Conservation (phyloP, 2,329 filamentous ascomycete species). For the Neonectria sp. region DNA sequence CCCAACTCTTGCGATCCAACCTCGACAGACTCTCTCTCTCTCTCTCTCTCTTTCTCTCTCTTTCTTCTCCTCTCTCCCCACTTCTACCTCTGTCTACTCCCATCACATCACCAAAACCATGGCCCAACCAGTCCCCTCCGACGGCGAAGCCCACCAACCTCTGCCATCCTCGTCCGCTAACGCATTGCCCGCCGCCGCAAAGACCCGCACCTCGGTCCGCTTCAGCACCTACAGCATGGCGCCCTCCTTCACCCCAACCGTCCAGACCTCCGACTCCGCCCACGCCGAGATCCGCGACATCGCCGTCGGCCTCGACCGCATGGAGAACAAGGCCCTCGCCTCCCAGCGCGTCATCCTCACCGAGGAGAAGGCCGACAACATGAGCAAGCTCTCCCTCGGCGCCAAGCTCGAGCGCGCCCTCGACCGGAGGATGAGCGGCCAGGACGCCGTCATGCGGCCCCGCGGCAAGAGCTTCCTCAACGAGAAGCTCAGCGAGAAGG, state of each 20-base stretch:
- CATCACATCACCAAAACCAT: conserved; percentile 30
- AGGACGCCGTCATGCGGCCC: conserved; percentile 88
- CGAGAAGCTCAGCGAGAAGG: conserved; percentile 56
- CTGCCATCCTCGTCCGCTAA: conserved; percentile 24
- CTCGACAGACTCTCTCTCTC: too few species aligned
- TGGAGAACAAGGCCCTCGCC: conserved; percentile 89
- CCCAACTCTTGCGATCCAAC: not conserved
- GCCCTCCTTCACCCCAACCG: conserved; percentile 72
- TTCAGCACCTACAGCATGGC: conserved; percentile 74
- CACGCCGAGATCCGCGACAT: conserved; percentile 77
- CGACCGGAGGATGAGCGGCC: conserved; percentile 86
- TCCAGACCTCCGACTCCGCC: conserved; percentile 68
- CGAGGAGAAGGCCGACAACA: conserved; percentile 84
- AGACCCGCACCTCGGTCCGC: conserved; percentile 69
- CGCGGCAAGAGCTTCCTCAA: conserved; percentile 55
- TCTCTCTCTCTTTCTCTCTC: conserved; percentile 19
- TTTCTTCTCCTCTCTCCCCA: conserved; percentile 19
- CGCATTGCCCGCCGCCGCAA: conserved; percentile 44
- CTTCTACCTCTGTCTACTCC: conserved; percentile 26
- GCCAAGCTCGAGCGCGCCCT: conserved; percentile 93
- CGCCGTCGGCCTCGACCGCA: conserved; percentile 84
- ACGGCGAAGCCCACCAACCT: conserved; percentile 33
- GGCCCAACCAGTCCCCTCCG: conserved; percentile 38
- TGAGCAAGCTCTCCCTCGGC: conserved; percentile 89
- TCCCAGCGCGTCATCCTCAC: conserved; percentile 82